Conservation (phyloP, 2,329 filamentous ascomycete genomes). For the Sarocladium kiliense region DNA sequence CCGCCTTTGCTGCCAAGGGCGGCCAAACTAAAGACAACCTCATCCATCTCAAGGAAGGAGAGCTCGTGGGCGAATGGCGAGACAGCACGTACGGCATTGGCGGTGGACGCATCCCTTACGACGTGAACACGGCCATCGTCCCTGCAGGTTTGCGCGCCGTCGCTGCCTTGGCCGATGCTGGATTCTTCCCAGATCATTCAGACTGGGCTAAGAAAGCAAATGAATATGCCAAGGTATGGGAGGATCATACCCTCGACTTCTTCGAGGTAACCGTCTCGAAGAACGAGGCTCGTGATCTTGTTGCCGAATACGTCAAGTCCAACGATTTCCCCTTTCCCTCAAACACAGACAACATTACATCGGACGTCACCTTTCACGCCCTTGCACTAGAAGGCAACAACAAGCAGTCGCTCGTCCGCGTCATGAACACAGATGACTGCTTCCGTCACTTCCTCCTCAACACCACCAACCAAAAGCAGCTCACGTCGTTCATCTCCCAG, state of each 20-base stretch:
- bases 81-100: constrained; percentile 56
- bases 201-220: constrained; percentile 41
- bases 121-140: constrained; percentile 59
- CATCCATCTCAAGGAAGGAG: constrained; percentile 48
- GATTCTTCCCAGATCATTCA: constrained; percentile 43
- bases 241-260: constrained; percentile 53
- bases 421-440: constrained; percentile 61
- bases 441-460: constrained; percentile 61
- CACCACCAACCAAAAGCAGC: constrained; percentile 49
- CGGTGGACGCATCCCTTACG: constrained; percentile 58
- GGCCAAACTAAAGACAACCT: constrained; percentile 49
- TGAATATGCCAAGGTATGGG: constrained; percentile 54
- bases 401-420: constrained; percentile 41
- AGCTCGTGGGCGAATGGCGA: constrained; percentile 58
- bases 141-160: constrained; percentile 58
- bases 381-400: constrained; percentile 50
- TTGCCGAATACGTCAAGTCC: constrained; percentile 39
- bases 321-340: constrained; percentile 24
- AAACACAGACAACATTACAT: constrained; percentile 30
- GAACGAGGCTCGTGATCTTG: constrained; percentile 36
- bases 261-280: constrained; percentile 42
- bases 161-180: constrained; percentile 40
- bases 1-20: constrained; percentile 40
- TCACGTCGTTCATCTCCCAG: constrained; percentile 51
- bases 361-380: constrained; percentile 41